Conservation (phyloP, 2,329 filamentous ascomycete genomes). For the Trichoderma oligosporum region DNA sequence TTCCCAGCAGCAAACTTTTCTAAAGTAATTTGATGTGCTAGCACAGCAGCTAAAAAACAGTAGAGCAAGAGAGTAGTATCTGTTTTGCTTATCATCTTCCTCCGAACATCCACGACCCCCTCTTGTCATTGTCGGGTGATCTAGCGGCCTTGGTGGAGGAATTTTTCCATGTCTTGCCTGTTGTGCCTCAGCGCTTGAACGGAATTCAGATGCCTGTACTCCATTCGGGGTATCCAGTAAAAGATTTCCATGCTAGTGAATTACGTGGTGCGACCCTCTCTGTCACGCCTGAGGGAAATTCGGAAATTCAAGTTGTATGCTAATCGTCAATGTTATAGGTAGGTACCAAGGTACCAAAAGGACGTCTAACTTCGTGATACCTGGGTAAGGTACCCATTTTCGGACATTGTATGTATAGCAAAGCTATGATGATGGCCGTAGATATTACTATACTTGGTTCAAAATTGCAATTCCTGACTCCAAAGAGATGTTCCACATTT, state of each 20-base stretch:
- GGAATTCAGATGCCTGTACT: not conserved
- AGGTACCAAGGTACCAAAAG: conserved; percentile 2
- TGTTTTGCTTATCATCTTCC: not conserved
- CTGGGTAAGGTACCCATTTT: not conserved
- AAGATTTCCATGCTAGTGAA: no score
- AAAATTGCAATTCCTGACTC: no score
- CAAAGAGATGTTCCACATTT: not conserved
- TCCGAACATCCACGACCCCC: not conserved
- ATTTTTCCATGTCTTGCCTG: not conserved
- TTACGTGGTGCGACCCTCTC: not conserved
- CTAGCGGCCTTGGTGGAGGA: conserved; percentile 7
- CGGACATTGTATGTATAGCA: no score
- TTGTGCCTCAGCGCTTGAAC: not conserved
- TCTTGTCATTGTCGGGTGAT: conserved; percentile 2
- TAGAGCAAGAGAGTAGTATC: not conserved
- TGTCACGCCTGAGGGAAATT: conserved; percentile 7
- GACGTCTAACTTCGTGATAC: not conserved
- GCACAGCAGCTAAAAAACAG: not conserved
- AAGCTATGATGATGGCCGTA: no score
- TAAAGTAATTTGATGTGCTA: not conserved
- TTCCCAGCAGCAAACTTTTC: not conserved
- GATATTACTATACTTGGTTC: no score
- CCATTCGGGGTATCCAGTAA: not conserved
- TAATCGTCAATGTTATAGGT: not conserved
- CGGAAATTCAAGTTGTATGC: not conserved